Percentiles rank a stretch among this genome's conserved stretches.
Conservation (phyloP, 2,329 filamentous ascomycete genomes). For the Pseudocercospora pini-densiflorae region DNA sequence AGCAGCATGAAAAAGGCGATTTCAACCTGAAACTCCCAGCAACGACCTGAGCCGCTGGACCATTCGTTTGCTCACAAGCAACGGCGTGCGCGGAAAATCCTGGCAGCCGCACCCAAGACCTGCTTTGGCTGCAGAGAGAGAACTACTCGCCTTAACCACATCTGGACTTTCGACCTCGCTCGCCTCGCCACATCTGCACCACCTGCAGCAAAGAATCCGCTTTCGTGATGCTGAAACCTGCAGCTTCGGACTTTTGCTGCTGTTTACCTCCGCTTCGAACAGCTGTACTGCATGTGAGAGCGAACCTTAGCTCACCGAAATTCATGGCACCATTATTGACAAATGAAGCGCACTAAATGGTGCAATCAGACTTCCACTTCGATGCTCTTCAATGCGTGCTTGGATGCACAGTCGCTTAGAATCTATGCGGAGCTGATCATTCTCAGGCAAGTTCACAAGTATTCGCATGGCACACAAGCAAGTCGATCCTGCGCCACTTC, state of each 20-base stretch:
- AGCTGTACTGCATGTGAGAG: not conserved
- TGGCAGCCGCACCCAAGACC: not conserved
- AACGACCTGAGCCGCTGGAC: not conserved
- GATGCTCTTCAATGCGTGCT: not conserved
- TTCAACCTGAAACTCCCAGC: not conserved
- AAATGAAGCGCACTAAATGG: too few relatives aligned
- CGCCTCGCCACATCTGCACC: constrained; percentile 7
- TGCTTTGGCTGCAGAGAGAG: constrained; percentile 5
- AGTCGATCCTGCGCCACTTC: not conserved
- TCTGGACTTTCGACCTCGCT: constrained; percentile 2
- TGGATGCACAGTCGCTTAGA: not conserved
- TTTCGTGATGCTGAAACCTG: constrained; percentile 2
- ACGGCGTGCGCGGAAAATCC: constrained; percentile 4
- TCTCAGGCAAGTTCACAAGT: not conserved
- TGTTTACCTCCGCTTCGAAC: not conserved
- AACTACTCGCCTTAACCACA: not conserved
- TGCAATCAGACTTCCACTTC: not conserved
- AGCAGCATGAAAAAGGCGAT: constrained; percentile 5
- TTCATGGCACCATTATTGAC: too few relatives aligned
- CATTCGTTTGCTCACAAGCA: not conserved
- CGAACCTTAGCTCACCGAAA: not conserved
- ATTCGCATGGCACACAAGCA: not conserved
- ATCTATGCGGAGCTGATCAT: not conserved
- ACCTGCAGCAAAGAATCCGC: constrained; percentile 1
- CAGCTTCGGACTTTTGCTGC: not conserved